Evolutionary conservation across 75 land plant species (phyloP).

Genomic region (Cunninghamia lanceolata): DNA sequence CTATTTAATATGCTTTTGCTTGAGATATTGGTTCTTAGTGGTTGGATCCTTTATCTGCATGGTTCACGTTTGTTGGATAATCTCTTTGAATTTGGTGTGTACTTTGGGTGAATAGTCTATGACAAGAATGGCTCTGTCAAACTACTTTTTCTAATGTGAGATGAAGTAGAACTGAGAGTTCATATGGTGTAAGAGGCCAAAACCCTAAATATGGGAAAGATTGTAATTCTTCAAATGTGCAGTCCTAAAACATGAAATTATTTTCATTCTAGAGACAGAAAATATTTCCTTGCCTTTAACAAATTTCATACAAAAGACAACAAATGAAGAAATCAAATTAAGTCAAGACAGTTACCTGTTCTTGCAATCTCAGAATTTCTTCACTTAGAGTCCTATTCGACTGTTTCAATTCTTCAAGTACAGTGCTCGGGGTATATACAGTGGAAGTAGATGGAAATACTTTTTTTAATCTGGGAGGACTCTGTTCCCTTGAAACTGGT

Average conservation of each 20-base stretch:
- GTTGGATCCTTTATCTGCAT: neutral
- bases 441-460: conserved; percentile 7
- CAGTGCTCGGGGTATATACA: conserved; percentile 14
- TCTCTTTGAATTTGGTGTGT: neutral
- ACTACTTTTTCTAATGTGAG: neutral
- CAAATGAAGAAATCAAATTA: neutral
- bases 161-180: neutral
- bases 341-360: conserved; percentile 42
- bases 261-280: neutral
- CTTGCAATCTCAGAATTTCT: conserved; percentile 50
- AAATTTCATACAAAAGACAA: neutral
- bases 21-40: neutral
- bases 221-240: neutral
- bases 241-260: neutral
- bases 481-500: conserved; percentile 13
- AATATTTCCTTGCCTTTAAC: neutral
- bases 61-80: neutral
- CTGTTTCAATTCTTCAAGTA: conserved; percentile 30
- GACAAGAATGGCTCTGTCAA: neutral
- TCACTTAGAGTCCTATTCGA: conserved; percentile 44
- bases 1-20: neutral
- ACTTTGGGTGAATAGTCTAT: neutral
- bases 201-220: neutral
- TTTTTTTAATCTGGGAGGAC: conserved; percentile 18
- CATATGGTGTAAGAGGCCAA: neutral